phyloP scores from a whole-genome alignment of 306 rosid genomes.

The Acacia confusa region DNA sequence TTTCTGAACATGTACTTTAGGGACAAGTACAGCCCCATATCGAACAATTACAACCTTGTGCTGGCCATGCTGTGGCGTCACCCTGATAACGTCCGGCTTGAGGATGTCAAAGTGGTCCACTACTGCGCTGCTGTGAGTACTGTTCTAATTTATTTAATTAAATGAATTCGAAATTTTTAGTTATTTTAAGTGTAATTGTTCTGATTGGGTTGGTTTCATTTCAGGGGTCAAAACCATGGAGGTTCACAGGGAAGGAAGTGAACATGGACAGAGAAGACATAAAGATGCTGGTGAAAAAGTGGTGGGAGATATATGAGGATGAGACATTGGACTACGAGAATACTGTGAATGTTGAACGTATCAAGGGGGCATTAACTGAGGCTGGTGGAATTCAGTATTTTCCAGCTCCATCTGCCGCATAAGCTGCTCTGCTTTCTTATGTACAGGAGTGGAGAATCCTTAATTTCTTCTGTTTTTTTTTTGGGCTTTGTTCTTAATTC shows the following conservation, averaged over 20 bases:
- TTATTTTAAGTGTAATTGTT: not conserved
- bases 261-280: slow-evolving; percentile 88
- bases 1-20: slow-evolving; percentile 67
- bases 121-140: slow-evolving; percentile 76
- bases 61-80: slow-evolving; percentile 92
- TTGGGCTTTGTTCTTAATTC: not conserved
- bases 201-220: too few relatives aligned
- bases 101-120: slow-evolving; percentile 76
- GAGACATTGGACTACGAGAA: slow-evolving; percentile 59
- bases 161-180: not conserved
- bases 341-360: not conserved
- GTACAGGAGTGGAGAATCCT: slow-evolving; percentile 1
- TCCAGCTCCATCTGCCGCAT: slow-evolving; percentile 61
- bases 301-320: slow-evolving; percentile 83
- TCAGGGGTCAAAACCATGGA: slow-evolving; percentile 95
- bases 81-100: slow-evolving; percentile 65
- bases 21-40: slow-evolving; percentile 58
- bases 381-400: slow-evolving; percentile 31
- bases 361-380: slow-evolving; percentile 34
- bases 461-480: not conserved
- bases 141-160: not conserved
- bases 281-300: slow-evolving; percentile 70
- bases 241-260: slow-evolving; percentile 68
- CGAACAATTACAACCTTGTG: slow-evolving; percentile 63
- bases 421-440: not conserved